phyloP scores from a whole-genome alignment of 2,329 filamentous ascomycete genomes.

The Trichoderma koningiopsis region DNA sequence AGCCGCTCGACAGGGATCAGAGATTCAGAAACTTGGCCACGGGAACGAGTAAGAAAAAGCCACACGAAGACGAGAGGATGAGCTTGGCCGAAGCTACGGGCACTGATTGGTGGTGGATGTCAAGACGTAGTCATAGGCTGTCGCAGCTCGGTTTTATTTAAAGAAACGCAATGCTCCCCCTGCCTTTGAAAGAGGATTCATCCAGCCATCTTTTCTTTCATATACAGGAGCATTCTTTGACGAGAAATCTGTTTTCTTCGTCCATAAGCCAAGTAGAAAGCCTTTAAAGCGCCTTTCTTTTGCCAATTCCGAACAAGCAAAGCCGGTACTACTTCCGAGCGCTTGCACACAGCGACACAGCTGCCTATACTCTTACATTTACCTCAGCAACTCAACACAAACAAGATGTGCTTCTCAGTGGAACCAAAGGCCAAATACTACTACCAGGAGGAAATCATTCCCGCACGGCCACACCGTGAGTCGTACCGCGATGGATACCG shows the following conservation, averaged over 20 bases:
- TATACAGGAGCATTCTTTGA: neutral
- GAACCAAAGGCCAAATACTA: slow-evolving; percentile 53
- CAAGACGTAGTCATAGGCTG: neutral
- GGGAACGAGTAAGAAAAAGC: slow-evolving; percentile 1
- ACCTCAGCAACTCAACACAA: neutral
- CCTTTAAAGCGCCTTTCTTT: neutral
- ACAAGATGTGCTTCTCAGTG: slow-evolving; percentile 52
- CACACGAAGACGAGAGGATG: neutral
- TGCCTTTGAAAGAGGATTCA: neutral
- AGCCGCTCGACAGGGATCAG: neutral
- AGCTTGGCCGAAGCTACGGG: neutral
- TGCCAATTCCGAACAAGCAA: neutral
- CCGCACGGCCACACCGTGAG: slow-evolving; percentile 43
- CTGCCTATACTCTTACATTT: neutral
- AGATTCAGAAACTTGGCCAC: slow-evolving; percentile 24
- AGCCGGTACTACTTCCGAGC: neutral
- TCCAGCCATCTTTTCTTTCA: neutral
- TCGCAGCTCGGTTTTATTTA: slow-evolving; percentile 10
- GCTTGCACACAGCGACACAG: neutral
- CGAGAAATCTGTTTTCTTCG: neutral
- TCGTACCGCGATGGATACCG: neutral
- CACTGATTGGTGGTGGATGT: neutral
- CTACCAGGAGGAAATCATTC: slow-evolving; percentile 57
- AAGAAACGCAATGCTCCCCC: neutral
- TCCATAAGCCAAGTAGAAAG: neutral